Conservation (phyloP, 148 eudicot genomes). For the Persicaria maculosa region DNA sequence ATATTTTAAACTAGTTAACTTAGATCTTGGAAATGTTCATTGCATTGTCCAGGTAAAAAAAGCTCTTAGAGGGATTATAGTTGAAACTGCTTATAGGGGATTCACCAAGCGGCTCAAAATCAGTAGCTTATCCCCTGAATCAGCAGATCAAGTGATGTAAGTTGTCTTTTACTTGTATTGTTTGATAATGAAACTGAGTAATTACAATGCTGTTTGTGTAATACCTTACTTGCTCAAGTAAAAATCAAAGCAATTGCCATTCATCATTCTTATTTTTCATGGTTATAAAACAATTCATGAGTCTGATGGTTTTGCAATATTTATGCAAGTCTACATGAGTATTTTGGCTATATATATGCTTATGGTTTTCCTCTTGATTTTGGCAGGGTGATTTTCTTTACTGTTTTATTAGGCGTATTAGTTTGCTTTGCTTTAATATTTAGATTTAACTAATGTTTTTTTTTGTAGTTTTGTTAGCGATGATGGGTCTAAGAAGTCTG, state of each 20-base stretch:
- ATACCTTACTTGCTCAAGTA: not conserved
- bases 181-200: not conserved
- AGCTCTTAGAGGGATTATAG: constrained; percentile 46
- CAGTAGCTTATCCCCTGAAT: constrained; percentile 35
- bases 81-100: constrained; percentile 32
- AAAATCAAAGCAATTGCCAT: not conserved
- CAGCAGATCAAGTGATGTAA: constrained; percentile 40
- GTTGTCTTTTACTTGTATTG: constrained; percentile 10
- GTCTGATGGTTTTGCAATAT: not conserved
- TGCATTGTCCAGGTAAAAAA: constrained; percentile 37
- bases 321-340: too few species aligned
- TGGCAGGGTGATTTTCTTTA: not conserved
- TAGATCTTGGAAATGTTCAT: not conserved
- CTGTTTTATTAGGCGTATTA: not conserved
- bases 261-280: not conserved
- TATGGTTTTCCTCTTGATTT: not conserved
- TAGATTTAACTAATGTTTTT: not conserved
- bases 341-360: not conserved
- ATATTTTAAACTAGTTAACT: not conserved
- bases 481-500: constrained; percentile 27
- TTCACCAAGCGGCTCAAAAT: constrained; percentile 38
- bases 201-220: not conserved
- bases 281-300: not conserved
- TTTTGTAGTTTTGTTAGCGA: not conserved
- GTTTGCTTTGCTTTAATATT: not conserved